Percentiles rank a stretch among this genome's conserved stretches.
These are phyloP conservation scores for Malania oleifera DNA, from an alignment of 164 flowering plant species.

Conservation along the genomic window DNA sequence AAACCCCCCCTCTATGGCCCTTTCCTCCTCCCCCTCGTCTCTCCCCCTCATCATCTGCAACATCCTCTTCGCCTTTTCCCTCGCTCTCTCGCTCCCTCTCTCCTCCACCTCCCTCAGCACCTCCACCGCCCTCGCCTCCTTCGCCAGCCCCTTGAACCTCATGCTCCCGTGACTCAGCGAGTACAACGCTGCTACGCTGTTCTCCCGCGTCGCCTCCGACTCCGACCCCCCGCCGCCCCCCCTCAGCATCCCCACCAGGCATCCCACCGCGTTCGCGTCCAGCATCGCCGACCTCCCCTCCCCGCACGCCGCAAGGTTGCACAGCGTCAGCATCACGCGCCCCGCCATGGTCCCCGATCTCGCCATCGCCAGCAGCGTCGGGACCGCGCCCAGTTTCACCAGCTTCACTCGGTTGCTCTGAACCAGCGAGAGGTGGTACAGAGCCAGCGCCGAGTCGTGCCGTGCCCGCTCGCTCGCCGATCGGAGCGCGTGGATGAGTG, in stretches of 20 bases:
- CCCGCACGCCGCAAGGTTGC: conserved; percentile 58
- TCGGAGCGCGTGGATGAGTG: conserved; percentile 63
- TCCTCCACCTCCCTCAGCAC: conserved; percentile 59
- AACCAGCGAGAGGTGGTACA: conserved; percentile 66
- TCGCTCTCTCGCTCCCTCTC: conserved; percentile 54
- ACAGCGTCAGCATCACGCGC: conserved; percentile 54
- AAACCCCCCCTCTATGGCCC: conserved; percentile 35
- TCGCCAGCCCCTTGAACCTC: conserved; percentile 80
- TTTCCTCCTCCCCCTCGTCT: conserved; percentile 31
- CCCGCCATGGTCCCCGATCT: conserved; percentile 30
- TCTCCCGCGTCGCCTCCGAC: conserved; percentile 58
- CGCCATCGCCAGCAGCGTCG: conserved; percentile 44
- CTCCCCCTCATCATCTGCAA: conserved; percentile 48
- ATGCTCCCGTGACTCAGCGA: conserved; percentile 68
- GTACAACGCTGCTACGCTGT: conserved; percentile 66
- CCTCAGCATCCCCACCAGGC: conserved; percentile 49
- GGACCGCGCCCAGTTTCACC: conserved; percentile 60
- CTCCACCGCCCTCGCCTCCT: conserved; percentile 73
- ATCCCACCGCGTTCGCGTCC: conserved; percentile 69
- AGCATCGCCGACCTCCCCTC: conserved; percentile 87
- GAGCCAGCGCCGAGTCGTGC: conserved; percentile 83
- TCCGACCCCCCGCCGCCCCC: conserved; percentile 18
- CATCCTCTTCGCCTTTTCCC: conserved; percentile 68
- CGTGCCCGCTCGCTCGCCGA: conserved; percentile 63
- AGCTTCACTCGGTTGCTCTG: conserved; percentile 75